These are phyloP conservation scores for Dendryphion nanum DNA, from an alignment of 2,329 filamentous ascomycete genomes.

Conservation along the genomic window DNA sequence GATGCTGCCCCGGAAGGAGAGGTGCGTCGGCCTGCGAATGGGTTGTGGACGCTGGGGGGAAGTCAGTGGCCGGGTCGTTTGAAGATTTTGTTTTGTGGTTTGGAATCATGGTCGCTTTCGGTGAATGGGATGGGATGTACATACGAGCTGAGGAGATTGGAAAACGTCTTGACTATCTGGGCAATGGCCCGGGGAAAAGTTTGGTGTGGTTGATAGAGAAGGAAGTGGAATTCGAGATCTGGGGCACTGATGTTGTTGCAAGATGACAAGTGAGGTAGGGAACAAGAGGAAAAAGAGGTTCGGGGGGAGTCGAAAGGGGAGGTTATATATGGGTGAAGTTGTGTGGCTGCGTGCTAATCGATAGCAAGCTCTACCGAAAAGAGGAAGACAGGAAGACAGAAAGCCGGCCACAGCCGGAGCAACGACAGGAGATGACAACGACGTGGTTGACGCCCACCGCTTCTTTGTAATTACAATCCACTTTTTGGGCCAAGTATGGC, in stretches of 20 bases:
- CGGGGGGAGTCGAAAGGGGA: not conserved
- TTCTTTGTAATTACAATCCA: too few species aligned
- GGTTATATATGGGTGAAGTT: not conserved
- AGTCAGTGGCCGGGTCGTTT: not conserved
- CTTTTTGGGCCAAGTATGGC: too few species aligned
- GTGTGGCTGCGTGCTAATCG: too few species aligned
- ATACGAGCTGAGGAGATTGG: slow-evolving; percentile 96
- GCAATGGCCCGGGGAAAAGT: slow-evolving; percentile 39
- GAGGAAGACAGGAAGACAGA: too few species aligned
- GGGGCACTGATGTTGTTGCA: not conserved
- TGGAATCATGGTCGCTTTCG: too few species aligned
- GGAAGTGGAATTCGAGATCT: not conserved
- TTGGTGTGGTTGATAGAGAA: not conserved
- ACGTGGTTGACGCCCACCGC: too few species aligned
- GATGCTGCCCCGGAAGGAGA: slow-evolving; percentile 80
- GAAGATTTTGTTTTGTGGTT: too few species aligned
- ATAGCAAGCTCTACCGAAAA: too few species aligned
- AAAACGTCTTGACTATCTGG: slow-evolving; percentile 88
- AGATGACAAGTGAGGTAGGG: not conserved
- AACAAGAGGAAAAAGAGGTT: not conserved
- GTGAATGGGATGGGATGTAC: slow-evolving; percentile 35
- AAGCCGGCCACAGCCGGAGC: not conserved
- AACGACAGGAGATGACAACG: too few species aligned
- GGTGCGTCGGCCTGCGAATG: slow-evolving; percentile 95
- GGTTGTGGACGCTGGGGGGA: slow-evolving; percentile 74